phyloP scores from a whole-genome alignment of 2,329 filamentous ascomycete genomes.

The Exophiala sideris region DNA sequence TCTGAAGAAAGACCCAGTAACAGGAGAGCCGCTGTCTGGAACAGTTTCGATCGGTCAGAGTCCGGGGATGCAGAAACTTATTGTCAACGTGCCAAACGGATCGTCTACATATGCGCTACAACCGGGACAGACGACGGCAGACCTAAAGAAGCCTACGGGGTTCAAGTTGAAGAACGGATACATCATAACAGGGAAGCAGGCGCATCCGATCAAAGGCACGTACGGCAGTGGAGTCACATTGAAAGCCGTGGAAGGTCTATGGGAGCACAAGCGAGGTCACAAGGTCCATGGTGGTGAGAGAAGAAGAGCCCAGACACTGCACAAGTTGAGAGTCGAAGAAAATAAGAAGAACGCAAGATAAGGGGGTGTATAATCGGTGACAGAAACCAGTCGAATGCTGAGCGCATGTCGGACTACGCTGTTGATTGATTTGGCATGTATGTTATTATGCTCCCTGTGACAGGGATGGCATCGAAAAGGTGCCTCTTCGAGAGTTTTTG shows the following conservation, averaged over 20 bases:
- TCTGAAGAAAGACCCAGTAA: slow-evolving; percentile 34
- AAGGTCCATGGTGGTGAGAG: slow-evolving; percentile 98
- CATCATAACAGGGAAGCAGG: slow-evolving; percentile 71
- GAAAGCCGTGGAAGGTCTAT: slow-evolving; percentile 77
- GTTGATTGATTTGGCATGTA: too few species aligned
- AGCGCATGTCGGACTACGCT: too few species aligned
- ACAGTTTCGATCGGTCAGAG: slow-evolving; percentile 41
- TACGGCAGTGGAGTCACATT: slow-evolving; percentile 62
- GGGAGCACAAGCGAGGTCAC: slow-evolving; percentile 80
- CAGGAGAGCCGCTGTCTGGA: slow-evolving; percentile 30
- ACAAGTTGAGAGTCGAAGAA: slow-evolving; percentile 78
- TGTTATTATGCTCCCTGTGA: too few species aligned
- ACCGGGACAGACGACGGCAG: slow-evolving; percentile 38
- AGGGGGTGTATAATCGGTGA: background rate
- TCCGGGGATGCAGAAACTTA: slow-evolving; percentile 54
- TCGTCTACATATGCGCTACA: slow-evolving; percentile 54
- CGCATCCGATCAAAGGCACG: slow-evolving; percentile 63
- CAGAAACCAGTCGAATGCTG: background rate
- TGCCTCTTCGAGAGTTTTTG: too few species aligned
- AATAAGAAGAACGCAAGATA: slow-evolving; percentile 57
- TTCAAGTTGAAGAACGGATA: slow-evolving; percentile 67
- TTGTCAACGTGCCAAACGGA: slow-evolving; percentile 58
- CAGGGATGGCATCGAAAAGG: too few species aligned
- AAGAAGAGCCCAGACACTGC: slow-evolving; percentile 76
- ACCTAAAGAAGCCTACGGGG: slow-evolving; percentile 56